These are phyloP conservation scores for Tolypocladium ovalisporum DNA, from an alignment of 2,329 filamentous ascomycete genomes.

Conservation along the genomic window DNA sequence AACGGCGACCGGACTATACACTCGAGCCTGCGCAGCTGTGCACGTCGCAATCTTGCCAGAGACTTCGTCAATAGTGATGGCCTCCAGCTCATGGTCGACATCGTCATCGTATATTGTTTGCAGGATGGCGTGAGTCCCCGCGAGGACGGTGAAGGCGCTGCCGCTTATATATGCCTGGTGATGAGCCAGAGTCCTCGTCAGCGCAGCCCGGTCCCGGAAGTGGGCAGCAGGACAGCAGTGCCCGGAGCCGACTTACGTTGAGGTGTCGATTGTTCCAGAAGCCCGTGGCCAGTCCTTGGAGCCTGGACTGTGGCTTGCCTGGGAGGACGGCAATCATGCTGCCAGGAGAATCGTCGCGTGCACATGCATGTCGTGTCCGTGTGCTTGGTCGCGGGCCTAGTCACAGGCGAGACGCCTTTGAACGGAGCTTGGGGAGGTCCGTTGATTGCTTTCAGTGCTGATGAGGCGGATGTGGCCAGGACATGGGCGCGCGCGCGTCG, in stretches of 20 bases:
- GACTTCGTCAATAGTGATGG: conserved; percentile 69
- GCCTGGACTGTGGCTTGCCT: conserved; percentile 65
- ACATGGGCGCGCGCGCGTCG: neutral
- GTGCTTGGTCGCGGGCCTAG: neutral
- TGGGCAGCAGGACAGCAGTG: neutral
- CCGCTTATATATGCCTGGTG: conserved; percentile 78
- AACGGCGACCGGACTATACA: conserved; percentile 67
- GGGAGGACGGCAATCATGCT: conserved; percentile 72
- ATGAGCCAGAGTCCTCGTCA: neutral
- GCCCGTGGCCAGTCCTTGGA: conserved; percentile 66
- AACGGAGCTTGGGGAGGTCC: neutral
- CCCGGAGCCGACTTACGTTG: conserved; percentile 42
- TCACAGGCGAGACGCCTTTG: neutral
- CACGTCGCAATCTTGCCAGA: conserved; percentile 79
- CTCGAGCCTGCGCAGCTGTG: conserved; percentile 53
- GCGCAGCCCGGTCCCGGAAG: neutral
- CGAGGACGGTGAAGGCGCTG: conserved; percentile 74
- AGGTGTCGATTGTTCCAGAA: conserved; percentile 63
- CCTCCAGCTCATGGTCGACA: conserved; percentile 48
- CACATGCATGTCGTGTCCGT: neutral
- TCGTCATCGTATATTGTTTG: conserved; percentile 91
- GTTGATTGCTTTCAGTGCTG: neutral
- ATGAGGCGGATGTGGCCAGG: neutral
- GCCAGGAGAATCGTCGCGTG: neutral
- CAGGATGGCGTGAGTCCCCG: conserved; percentile 60